These are phyloP conservation scores for Microbotryum violaceum DNA, from an alignment of 1,284 basidiomycete species.

Conservation along the genomic window DNA sequence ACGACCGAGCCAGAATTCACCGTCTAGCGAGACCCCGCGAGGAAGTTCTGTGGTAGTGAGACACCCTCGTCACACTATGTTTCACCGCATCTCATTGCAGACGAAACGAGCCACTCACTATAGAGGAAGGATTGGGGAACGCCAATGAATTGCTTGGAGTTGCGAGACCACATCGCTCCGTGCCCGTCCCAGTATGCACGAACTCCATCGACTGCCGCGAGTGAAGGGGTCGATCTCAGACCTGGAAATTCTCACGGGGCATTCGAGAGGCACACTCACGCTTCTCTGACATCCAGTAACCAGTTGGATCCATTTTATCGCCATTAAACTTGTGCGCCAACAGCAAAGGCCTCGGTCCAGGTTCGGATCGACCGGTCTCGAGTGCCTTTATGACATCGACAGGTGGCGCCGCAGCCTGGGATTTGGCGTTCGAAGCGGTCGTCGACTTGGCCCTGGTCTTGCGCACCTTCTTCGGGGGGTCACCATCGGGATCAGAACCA, in stretches of 20 bases:
- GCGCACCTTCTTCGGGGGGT: not conserved
- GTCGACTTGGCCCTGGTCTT: no score
- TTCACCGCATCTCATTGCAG: not conserved
- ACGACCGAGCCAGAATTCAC: slow-evolving; percentile 52
- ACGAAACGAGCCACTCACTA: slow-evolving; percentile 44
- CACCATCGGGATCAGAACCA: not conserved
- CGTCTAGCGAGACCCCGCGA: slow-evolving; percentile 49
- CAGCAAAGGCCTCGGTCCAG: slow-evolving; percentile 41
- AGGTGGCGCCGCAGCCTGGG: slow-evolving; percentile 8
- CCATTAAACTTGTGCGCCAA: slow-evolving; percentile 56
- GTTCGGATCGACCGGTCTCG: slow-evolving; percentile 30
- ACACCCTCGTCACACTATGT: not conserved
- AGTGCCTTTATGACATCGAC: slow-evolving; percentile 13
- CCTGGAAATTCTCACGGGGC: not conserved
- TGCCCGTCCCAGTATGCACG: slow-evolving; percentile 56
- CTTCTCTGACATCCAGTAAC: slow-evolving; percentile 63
- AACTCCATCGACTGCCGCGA: slow-evolving; percentile 38
- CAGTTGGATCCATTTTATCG: slow-evolving; percentile 51
- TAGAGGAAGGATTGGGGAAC: slow-evolving; percentile 56
- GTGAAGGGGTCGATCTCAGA: not conserved
- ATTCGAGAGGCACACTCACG: slow-evolving; percentile 49
- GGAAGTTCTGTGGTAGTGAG: slow-evolving; percentile 48
- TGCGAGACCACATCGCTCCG: slow-evolving; percentile 50
- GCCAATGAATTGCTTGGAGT: slow-evolving; percentile 53
- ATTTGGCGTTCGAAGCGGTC: not conserved